phyloP scores from a whole-genome alignment of 164 flowering plant species.

The Euptelea pleiosperma region DNA sequence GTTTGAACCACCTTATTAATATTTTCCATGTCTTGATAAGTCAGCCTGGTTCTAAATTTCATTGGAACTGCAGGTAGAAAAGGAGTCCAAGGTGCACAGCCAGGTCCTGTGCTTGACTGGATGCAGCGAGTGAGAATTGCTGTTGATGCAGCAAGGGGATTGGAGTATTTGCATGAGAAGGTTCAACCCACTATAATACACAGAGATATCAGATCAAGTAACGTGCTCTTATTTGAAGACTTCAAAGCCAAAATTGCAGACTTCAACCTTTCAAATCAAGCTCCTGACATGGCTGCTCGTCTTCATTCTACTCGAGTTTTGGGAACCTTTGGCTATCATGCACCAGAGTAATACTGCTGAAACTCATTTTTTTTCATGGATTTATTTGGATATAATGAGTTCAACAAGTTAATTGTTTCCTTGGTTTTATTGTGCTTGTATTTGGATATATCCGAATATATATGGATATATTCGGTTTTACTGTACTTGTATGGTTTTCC shows the following conservation, averaged over 20 bases:
- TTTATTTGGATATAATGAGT: background rate
- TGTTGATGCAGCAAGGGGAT: conserved; percentile 88
- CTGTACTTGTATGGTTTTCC: too few species aligned
- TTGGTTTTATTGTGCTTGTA: background rate
- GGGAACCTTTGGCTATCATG: conserved; percentile 98
- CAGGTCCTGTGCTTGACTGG: conserved; percentile 96
- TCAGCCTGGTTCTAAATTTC: background rate
- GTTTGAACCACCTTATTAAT: too few species aligned
- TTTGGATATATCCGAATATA: too few species aligned
- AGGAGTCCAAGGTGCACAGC: conserved; percentile 99
- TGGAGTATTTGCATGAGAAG: conserved; percentile 93
- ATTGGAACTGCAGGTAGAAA: conserved; percentile 59
- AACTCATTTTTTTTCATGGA: conserved; percentile 4
- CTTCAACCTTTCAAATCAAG: conserved; percentile 92
- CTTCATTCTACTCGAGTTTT: conserved; percentile 97
- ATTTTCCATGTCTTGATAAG: background rate
- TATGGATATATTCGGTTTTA: too few species aligned
- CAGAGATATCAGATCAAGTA: conserved; percentile 96
- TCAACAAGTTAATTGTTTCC: background rate
- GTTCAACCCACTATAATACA: conserved; percentile 85
- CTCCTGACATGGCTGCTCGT: conserved; percentile 99
- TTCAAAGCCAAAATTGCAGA: conserved; percentile 95
- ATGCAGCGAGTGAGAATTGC: conserved; percentile 94
- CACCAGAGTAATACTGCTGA: conserved; percentile 76
- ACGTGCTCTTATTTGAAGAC: conserved; percentile 90